These are phyloP conservation scores for Tulasnella sp. DNA, from an alignment of 768 basidiomycete species.

Conservation along the genomic window DNA sequence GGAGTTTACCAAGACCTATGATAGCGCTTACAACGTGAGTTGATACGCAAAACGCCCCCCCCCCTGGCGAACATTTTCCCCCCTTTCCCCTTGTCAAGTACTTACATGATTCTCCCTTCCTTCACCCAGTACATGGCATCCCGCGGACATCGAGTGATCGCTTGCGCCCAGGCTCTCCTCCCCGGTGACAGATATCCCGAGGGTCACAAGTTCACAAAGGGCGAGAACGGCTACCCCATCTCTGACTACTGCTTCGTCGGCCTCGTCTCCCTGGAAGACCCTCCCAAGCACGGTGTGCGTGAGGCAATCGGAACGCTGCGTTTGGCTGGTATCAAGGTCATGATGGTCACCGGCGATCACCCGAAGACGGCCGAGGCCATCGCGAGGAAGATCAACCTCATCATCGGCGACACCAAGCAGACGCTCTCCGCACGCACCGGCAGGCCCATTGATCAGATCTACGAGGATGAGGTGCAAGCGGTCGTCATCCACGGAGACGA, in stretches of 20 bases:
- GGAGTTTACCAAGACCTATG: conserved; percentile 42
- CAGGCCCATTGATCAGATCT: conserved; percentile 40
- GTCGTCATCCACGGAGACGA: conserved; percentile 59
- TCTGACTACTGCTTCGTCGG: conserved; percentile 52
- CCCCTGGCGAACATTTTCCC: too few relatives aligned
- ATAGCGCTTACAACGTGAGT: conserved; percentile 50
- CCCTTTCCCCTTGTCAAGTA: too few relatives aligned
- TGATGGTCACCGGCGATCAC: conserved; percentile 64
- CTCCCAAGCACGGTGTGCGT: conserved; percentile 59
- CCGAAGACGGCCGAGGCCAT: conserved; percentile 67
- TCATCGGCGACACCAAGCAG: conserved; percentile 51
- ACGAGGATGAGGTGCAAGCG: conserved; percentile 56
- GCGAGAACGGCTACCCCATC: conserved; percentile 42
- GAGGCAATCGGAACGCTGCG: conserved; percentile 61
- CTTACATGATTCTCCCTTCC: too few relatives aligned
- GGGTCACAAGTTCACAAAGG: conserved; percentile 43
- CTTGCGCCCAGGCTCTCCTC: conserved; percentile 52
- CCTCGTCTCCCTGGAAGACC: conserved; percentile 56
- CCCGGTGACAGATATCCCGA: conserved; percentile 37
- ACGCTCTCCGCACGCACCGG: conserved; percentile 47
- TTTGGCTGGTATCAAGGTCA: conserved; percentile 61
- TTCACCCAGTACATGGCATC: conserved; percentile 55
- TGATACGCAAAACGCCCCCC: too few relatives aligned
- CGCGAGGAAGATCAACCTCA: conserved; percentile 59
- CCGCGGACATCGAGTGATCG: conserved; percentile 63